Evolutionary conservation across 2,329 filamentous ascomycete species (phyloP).

Genomic region (Nemania sp.): DNA sequence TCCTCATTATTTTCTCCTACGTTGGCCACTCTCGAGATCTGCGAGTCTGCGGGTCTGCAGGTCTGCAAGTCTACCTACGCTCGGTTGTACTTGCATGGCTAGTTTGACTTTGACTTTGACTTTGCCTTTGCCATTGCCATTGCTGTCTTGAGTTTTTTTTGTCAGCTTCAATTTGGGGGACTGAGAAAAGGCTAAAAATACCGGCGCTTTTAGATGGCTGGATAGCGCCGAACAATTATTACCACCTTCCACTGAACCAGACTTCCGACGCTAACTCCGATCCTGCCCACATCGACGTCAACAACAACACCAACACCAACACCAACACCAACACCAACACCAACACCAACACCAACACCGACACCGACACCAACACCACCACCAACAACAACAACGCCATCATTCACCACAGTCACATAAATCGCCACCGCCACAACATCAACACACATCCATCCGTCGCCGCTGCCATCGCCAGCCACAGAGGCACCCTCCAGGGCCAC

Average conservation of each 20-base stretch:
- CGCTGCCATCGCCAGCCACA: not conserved
- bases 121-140: too few relatives aligned
- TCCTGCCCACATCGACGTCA: not conserved
- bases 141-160: not conserved
- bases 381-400: not conserved
- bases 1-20: too few relatives aligned
- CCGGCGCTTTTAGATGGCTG: conserved; percentile 21
- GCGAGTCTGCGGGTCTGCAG: too few relatives aligned
- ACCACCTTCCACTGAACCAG: not conserved
- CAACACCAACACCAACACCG: not conserved
- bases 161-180: conserved; percentile 10
- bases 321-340: not conserved
- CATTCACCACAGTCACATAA: too few relatives aligned
- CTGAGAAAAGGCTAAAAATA: conserved; percentile 14
- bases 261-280: not conserved
- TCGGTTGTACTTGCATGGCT: too few relatives aligned
- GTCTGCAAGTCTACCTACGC: too few relatives aligned
- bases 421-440: too few relatives aligned
- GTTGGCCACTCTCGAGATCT: too few relatives aligned
- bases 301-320: not conserved
- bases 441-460: not conserved
- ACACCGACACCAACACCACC: not conserved
- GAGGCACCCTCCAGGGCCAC: not conserved
- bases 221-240: conserved; percentile 5
- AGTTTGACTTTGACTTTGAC: too few relatives aligned